Conservation (phyloP, 352 stramenopile species). For the Ochromonadaceae sp. region DNA sequence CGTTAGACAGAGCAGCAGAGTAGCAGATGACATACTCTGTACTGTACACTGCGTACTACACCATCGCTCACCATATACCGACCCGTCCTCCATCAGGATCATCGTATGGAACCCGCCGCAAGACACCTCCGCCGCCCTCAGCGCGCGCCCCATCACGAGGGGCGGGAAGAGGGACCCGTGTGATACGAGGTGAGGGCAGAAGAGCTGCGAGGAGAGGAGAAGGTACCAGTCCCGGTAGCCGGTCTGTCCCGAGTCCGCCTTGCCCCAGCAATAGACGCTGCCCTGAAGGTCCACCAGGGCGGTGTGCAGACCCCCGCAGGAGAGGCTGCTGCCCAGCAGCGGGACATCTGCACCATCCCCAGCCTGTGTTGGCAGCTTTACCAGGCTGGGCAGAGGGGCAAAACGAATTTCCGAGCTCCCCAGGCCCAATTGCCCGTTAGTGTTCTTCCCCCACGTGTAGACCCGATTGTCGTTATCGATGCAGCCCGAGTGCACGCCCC, state of each 20-base stretch:
- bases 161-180: not conserved
- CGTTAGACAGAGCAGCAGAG: no score
- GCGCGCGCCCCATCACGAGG: not conserved
- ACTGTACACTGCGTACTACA: no score
- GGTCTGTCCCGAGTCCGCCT: conserved; percentile 6
- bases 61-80: no score
- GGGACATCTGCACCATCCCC: no score
- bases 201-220: not conserved
- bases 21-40: no score
- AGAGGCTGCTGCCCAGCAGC: no score
- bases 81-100: not conserved
- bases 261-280: conserved; percentile 6
- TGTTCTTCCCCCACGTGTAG: conserved; percentile 5
- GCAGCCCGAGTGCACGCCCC: conserved; percentile 12
- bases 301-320: conserved; percentile 13
- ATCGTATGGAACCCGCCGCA: conserved; percentile 15
- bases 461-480: not conserved
- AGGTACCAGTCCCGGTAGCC: conserved; percentile 4
- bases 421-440: conserved; percentile 2
- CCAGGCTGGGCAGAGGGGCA: not conserved
- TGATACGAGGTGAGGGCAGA: not conserved
- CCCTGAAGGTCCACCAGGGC: not conserved
- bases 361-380: no score
- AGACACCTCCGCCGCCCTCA: not conserved
- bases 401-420: not conserved